These are phyloP conservation scores for Podospora fimiseda DNA, from an alignment of 495 filamentous ascomycete genomes.

Conservation along the genomic window DNA sequence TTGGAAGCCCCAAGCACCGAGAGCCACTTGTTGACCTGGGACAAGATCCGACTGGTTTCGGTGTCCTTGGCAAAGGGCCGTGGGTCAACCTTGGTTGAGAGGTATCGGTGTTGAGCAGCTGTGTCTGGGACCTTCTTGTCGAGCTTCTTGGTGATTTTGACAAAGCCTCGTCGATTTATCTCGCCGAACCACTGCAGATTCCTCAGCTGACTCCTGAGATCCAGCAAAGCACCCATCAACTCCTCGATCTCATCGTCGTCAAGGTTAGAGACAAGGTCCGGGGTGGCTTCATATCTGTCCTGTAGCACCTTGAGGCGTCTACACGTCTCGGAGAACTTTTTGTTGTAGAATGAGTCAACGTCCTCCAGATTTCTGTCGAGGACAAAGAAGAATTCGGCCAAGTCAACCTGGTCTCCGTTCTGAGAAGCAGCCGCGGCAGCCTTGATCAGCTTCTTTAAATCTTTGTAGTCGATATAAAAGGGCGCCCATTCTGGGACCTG, in stretches of 20 bases:
- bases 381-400: constrained; percentile 89
- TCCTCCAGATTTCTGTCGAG: constrained; percentile 95
- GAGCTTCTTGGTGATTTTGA: constrained; percentile 97
- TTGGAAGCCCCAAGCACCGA: constrained; percentile 70
- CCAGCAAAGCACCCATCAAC: constrained; percentile 78
- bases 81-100: constrained; percentile 81
- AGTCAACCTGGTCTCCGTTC: constrained; percentile 66
- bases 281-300: constrained; percentile 67
- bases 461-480: constrained; percentile 93
- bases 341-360: constrained; percentile 93
- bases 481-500: constrained; percentile 95
- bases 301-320: constrained; percentile 79
- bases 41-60: constrained; percentile 57
- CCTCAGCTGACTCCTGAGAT: constrained; percentile 75
- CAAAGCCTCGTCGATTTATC: constrained; percentile 88
- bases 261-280: constrained; percentile 41
- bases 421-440: constrained; percentile 55
- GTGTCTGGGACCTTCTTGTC: constrained; percentile 79
- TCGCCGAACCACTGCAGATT: constrained; percentile 98
- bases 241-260: constrained; percentile 79
- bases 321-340: constrained; percentile 76
- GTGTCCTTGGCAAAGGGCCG: constrained; percentile 76
- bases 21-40: constrained; percentile 84
- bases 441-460: constrained; percentile 91
- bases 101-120: constrained; percentile 70